Evolutionary conservation across 164 flowering plant species (phyloP).

Genomic region (Piper longum): DNA sequence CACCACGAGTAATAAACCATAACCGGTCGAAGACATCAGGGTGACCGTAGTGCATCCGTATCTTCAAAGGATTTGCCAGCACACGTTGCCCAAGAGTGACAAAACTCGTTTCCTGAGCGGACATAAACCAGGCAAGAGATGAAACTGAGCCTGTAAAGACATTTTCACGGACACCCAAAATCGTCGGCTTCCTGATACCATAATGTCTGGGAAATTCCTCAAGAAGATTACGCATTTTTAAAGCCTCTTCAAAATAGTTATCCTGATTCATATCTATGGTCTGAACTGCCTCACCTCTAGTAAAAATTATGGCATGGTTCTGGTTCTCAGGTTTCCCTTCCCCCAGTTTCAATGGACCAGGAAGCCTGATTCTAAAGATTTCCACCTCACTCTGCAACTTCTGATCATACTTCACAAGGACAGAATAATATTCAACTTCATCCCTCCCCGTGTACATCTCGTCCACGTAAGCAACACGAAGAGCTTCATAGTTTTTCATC

Average conservation of each 20-base stretch:
- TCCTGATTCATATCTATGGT: slow-evolving; percentile 99
- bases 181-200: slow-evolving; percentile 85
- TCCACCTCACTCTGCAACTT: slow-evolving; percentile 65
- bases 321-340: slow-evolving; percentile 98
- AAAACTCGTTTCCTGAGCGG: slow-evolving; percentile 91
- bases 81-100: slow-evolving; percentile 93
- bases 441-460: slow-evolving; percentile 51
- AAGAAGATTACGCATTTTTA: slow-evolving; percentile 84
- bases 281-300: slow-evolving; percentile 92
- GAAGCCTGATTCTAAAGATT: slow-evolving; percentile 67
- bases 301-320: slow-evolving; percentile 88
- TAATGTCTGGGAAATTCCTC: slow-evolving; percentile 52
- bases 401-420: slow-evolving; percentile 81
- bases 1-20: slow-evolving; percentile 85
- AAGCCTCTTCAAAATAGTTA: slow-evolving; percentile 87
- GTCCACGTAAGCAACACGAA: slow-evolving; percentile 92
- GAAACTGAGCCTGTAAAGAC: slow-evolving; percentile 91
- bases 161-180: slow-evolving; percentile 85
- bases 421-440: slow-evolving; percentile 67
- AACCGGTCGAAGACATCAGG: slow-evolving; percentile 95
- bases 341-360: slow-evolving; percentile 84
- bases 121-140: slow-evolving; percentile 97
- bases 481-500: slow-evolving; percentile 81
- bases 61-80: slow-evolving; percentile 82
- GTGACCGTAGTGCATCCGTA: slow-evolving; percentile 95